phyloP scores from a whole-genome alignment of 2,329 filamentous ascomycete species.

The Xylariaceae sp. region DNA sequence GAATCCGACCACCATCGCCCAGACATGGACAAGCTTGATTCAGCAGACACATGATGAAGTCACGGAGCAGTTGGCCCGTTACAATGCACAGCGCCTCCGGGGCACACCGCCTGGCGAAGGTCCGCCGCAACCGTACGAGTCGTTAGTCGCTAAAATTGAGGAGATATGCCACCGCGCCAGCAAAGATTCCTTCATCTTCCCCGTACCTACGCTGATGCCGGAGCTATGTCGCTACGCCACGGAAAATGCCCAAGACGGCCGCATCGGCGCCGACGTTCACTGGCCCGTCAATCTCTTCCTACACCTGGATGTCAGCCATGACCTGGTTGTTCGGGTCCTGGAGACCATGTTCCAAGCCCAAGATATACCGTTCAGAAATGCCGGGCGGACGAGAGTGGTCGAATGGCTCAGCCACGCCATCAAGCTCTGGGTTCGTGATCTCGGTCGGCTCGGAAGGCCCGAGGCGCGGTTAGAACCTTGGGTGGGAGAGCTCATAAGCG shows the following conservation, averaged over 20 bases:
- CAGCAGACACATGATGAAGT: slow-evolving; percentile 60
- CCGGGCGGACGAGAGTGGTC: slow-evolving; percentile 44
- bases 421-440: slow-evolving; percentile 41
- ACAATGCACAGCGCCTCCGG: slow-evolving; percentile 38
- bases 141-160: slow-evolving; percentile 58
- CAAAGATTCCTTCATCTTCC: slow-evolving; percentile 62
- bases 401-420: slow-evolving; percentile 50
- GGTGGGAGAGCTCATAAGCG: slow-evolving; percentile 37
- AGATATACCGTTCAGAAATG: slow-evolving; percentile 53
- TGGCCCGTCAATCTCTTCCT: slow-evolving; percentile 56
- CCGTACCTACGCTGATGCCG: slow-evolving; percentile 54
- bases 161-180: slow-evolving; percentile 61
- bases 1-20: slow-evolving; percentile 74
- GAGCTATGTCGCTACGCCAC: slow-evolving; percentile 59
- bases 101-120: slow-evolving; percentile 31
- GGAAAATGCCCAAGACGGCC: slow-evolving; percentile 52
- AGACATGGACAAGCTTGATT: slow-evolving; percentile 81
- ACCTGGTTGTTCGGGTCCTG: slow-evolving; percentile 50
- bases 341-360: slow-evolving; percentile 55
- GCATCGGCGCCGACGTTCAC: slow-evolving; percentile 49
- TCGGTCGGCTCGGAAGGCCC: slow-evolving; percentile 25
- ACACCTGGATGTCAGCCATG: slow-evolving; percentile 50
- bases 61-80: slow-evolving; percentile 36
- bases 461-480: slow-evolving; percentile 27
- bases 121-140: slow-evolving; percentile 61